phyloP scores from a whole-genome alignment of 768 basidiomycete genomes.

The Leucocoprinus sp. region DNA sequence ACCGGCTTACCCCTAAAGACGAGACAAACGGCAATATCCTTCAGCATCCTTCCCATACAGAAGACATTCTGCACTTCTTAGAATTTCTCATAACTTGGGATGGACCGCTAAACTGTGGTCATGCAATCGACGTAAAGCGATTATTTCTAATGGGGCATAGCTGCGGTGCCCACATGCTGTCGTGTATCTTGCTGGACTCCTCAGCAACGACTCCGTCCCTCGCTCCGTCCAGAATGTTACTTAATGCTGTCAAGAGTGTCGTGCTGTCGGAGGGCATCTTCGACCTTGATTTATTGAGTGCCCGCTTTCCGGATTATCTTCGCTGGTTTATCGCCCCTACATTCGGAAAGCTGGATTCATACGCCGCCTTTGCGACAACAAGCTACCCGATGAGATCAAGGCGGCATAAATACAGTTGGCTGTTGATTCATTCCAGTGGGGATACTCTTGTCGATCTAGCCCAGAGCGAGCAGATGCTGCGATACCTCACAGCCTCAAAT shows the following conservation, averaged over 20 bases:
- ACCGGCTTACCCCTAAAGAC: constrained; percentile 52
- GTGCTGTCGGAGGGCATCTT: constrained; percentile 73
- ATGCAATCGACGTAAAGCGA: constrained; percentile 27
- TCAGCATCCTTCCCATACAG: constrained; percentile 63
- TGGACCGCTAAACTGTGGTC: constrained; percentile 21
- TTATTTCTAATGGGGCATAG: constrained; percentile 72
- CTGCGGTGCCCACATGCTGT: constrained; percentile 75
- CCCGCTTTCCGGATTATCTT: constrained; percentile 58
- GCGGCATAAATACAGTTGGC: constrained; percentile 42
- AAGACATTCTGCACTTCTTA: constrained; percentile 58
- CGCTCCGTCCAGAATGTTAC: constrained; percentile 33
- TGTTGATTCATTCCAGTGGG: constrained; percentile 65
- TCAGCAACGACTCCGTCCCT: constrained; percentile 33
- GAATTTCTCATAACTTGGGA: constrained; percentile 45
- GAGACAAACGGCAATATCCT: constrained; percentile 30
- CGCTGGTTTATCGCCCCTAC: constrained; percentile 60
- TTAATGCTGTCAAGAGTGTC: constrained; percentile 42
- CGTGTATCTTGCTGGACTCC: constrained; percentile 57
- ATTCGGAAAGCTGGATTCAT: constrained; percentile 48
- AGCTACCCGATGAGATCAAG: constrained; percentile 33
- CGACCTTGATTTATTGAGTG: constrained; percentile 58
- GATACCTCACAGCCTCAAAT: constrained; percentile 32
- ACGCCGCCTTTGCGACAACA: constrained; percentile 38
- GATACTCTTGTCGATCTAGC: constrained; percentile 58
- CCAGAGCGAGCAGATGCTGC: constrained; percentile 57